Evolutionary conservation across 306 rosid genomes (phyloP), one percentile per base, ranked within the genome.

Genomic region (Abrus pulchellus): DNA sequence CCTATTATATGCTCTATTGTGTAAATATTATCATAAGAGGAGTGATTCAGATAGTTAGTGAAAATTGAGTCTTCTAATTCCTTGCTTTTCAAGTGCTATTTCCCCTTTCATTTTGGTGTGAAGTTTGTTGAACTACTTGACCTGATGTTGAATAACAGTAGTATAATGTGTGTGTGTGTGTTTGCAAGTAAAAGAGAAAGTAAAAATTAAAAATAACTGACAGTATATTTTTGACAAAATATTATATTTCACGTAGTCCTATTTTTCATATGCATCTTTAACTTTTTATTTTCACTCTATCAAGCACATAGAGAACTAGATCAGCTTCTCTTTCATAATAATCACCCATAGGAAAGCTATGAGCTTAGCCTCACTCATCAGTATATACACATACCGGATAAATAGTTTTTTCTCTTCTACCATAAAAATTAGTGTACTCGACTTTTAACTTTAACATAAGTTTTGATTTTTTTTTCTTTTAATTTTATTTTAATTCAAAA

Each of bases 1-100:
- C 12, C 9, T 88, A 6, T 55, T 89, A 41, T 95, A 91, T 87
- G 77, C 62, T 44, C 56, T 93, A 5, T 83, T 89, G 78, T 90
- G 94, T 82, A 87, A 78, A 76, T 88, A 78, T 85, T 91, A 78
- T 86, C 85, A 61, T 29, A 72, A 55, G 11, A 86, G 48, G 72
- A 80, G 70, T 55, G 88, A 84, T 44, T 84, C 85, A 74, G 90
- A 83, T 45, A 45, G 56, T 85, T 45, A 45, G 56, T 85, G 85
- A 88, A 83, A 59, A 60, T 56, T 91, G 59, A 85, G 40, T 45
- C 29, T 78, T 55, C 44, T 11, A 49, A 41, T 41, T 11, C 20
- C 28, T n/a, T 11, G 5, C 8, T 38, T 14, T 43, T 48, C 5
- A 1, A 52, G 69, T 74, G 60, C 11, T 40, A 52, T 63, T 14